These are phyloP conservation scores for Phytophthora pistaciae DNA, from an alignment of 352 stramenopile genomes.

Conservation along the genomic window DNA sequence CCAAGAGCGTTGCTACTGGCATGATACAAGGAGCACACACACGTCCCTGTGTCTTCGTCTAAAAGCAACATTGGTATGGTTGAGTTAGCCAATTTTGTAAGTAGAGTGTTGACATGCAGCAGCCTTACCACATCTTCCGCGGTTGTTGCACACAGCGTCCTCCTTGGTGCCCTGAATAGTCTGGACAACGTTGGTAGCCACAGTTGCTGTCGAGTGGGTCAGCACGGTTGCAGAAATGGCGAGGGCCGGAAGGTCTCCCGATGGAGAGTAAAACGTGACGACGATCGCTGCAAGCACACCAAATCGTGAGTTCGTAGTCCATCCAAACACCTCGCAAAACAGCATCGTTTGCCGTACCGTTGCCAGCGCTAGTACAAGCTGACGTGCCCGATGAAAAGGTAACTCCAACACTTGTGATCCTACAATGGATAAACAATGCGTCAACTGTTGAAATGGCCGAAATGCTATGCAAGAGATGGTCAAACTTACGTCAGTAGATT, in stretches of 20 bases:
- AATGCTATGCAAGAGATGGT: background rate
- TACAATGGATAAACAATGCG: slow-evolving; percentile 20
- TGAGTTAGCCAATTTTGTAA: too few species aligned
- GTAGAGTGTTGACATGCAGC: too few species aligned
- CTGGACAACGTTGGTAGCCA: slow-evolving; percentile 39
- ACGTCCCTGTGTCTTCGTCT: slow-evolving; percentile 75
- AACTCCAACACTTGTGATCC: slow-evolving; percentile 62
- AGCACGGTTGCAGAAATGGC: slow-evolving; percentile 40
- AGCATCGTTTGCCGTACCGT: slow-evolving; percentile 37
- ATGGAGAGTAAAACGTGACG: slow-evolving; percentile 74
- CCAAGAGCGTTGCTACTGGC: slow-evolving; percentile 68
- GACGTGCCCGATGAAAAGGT: slow-evolving; percentile 42
- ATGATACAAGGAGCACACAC: slow-evolving; percentile 66
- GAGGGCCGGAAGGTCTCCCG: slow-evolving; percentile 67
- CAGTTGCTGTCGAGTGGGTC: slow-evolving; percentile 43
- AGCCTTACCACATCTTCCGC: slow-evolving; percentile 70
- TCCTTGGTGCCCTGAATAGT: slow-evolving; percentile 64
- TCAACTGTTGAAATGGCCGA: background rate
- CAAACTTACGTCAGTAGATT: slow-evolving; percentile 60
- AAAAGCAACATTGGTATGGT: background rate
- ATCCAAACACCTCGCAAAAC: background rate
- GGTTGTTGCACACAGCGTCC: slow-evolving; percentile 79
- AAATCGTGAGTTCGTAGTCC: background rate
- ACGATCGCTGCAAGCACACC: slow-evolving; percentile 32
- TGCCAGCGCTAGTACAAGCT: slow-evolving; percentile 53